These are phyloP conservation scores for Candida adriatica DNA, from an alignment of 805 yeast species.

Conservation along the genomic window DNA sequence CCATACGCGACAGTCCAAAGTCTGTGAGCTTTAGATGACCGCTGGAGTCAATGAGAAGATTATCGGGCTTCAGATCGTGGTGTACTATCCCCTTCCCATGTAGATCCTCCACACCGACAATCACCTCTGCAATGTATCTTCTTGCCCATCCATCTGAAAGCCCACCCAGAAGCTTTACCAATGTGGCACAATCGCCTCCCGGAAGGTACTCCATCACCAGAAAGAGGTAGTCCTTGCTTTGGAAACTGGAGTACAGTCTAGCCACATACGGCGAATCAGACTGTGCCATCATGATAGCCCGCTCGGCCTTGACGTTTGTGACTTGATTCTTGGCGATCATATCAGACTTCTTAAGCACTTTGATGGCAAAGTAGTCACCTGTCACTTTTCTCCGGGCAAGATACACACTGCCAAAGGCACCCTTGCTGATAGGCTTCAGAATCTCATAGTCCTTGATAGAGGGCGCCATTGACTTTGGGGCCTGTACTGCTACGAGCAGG, in stretches of 20 bases:
- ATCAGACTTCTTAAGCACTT: conserved; percentile 84
- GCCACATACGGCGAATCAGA: conserved; percentile 92
- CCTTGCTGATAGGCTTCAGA: conserved; percentile 88
- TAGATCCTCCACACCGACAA: conserved; percentile 83
- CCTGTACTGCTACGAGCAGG: conserved; percentile 58
- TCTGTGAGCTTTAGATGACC: conserved; percentile 95
- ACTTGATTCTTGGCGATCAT: conserved; percentile 98
- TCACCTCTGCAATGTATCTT: conserved; percentile 82
- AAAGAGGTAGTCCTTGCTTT: conserved; percentile 77
- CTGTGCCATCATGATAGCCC: conserved; percentile 98
- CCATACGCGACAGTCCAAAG: conserved; percentile 89
- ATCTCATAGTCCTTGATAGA: conserved; percentile 85
- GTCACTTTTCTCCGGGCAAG: conserved; percentile 76
- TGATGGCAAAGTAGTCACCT: conserved; percentile 94
- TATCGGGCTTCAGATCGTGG: conserved; percentile 94
- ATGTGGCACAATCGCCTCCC: conserved; percentile 93
- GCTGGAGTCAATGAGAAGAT: conserved; percentile 70
- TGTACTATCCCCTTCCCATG: conserved; percentile 88
- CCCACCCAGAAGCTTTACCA: conserved; percentile 74
- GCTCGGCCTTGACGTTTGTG: conserved; percentile 85
- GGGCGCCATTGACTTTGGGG: conserved; percentile 47
- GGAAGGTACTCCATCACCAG: conserved; percentile 94
- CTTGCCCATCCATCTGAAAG: conserved; percentile 83
- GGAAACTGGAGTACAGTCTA: conserved; percentile 80
- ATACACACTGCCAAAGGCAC: conserved; percentile 96